Base-by-base conservation (phyloP, 306 rosid genomes). In the Sindora glabra region DNA sequence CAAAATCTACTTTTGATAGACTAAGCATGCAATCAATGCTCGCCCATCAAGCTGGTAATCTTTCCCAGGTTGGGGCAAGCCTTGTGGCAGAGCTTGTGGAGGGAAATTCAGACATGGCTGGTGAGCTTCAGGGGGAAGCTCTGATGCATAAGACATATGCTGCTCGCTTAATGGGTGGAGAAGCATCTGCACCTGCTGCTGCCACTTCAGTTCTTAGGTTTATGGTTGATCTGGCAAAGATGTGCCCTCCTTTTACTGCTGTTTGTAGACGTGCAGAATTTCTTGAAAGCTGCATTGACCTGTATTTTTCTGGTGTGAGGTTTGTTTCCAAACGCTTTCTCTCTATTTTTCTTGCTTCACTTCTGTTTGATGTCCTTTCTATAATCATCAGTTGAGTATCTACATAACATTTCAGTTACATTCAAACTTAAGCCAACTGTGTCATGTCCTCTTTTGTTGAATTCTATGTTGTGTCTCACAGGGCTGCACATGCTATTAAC, bases 111-210 rank as follows among this genome's bases (percentile, higher is more conserved):
- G 99, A 94, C 77, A 89, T 89, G 85, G 76, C 97, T 36, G 99
- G 99, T 49, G 97, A 94, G 83, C 95, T 94, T 75, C 99, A 94
- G 68, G 99, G 99, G 65, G 99, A 94, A 80, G 99, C 99, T 21
- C 72, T 94, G 71, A 84, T 94, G 99, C 99, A 94, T 74, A 94
- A 94, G 85, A 94, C 99, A 48, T 94, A 94, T 77, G 99, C 99
- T 29, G 99, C 99, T 61, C 99, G 99, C 55, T 79, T 94, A 68
- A 94, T 94, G 99, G 97, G 99, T 21, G 99, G 99, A 71, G 95
- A 89, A 79, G 99, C 99, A 62, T 83, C 96, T 32, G 99, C 99
- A 59, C 99, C 99, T 69, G 94, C 83, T 60, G 97, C 97, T 23
- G 99, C 95, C 11, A 94, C 99, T 71, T 75, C 99, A 9, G 95